Evolutionary conservation across 352 stramenopile genomes (phyloP).

Genomic region (Elongisporangium prolatum): DNA sequence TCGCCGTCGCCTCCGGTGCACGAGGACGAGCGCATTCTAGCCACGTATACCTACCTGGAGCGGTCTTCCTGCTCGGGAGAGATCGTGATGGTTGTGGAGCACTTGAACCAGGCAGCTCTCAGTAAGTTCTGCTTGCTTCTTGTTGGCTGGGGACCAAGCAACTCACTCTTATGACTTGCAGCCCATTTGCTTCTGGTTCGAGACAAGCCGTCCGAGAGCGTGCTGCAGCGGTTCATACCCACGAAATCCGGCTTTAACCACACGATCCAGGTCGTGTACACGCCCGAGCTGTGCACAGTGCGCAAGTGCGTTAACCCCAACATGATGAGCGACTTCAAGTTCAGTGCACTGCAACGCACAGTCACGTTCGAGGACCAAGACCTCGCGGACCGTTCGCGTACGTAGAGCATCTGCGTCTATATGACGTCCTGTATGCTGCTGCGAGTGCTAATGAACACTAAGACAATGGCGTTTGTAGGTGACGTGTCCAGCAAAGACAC

Average conservation of each 20-base stretch:
- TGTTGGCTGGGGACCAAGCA: neutral
- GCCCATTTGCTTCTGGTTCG: conserved; percentile 35
- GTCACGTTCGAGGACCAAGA: conserved; percentile 60
- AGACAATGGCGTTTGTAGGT: conserved; percentile 15
- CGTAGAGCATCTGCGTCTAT: conserved; percentile 1
- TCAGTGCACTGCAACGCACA: conserved; percentile 34
- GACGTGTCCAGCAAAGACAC: conserved; percentile 47
- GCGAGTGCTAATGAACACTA: no score
- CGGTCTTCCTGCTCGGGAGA: conserved; percentile 30
- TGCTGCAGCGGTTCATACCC: conserved; percentile 64
- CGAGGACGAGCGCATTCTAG: conserved; percentile 39
- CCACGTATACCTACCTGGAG: conserved; percentile 48
- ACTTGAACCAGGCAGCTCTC: conserved; percentile 38
- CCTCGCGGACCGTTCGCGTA: conserved; percentile 38
- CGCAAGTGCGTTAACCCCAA: conserved; percentile 66
- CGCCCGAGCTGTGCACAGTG: conserved; percentile 43
- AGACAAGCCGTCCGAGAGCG: conserved; percentile 46
- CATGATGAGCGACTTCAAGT: conserved; percentile 29
- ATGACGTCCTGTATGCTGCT: neutral
- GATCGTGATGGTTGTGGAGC: conserved; percentile 45
- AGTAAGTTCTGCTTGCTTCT: conserved; percentile 13
- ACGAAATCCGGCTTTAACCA: conserved; percentile 74
- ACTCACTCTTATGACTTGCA: neutral
- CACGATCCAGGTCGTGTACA: conserved; percentile 57
- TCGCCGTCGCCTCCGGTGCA: conserved; percentile 5